Conservation (phyloP, 257 asterid species). For the Primulina tabacum region DNA sequence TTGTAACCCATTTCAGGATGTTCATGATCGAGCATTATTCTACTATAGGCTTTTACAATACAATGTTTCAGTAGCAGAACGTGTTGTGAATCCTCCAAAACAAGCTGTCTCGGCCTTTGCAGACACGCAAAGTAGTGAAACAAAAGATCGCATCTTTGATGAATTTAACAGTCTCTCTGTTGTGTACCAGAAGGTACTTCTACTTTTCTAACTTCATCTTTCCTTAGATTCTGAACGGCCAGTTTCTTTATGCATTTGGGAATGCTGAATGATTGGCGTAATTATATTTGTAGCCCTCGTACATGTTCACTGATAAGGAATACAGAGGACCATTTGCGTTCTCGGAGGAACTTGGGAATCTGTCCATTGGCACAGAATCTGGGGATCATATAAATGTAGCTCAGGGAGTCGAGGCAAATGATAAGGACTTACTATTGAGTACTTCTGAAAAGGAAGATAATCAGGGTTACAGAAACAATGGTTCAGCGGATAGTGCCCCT, state of each 20-base stretch:
- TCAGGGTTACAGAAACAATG: constrained; percentile 52
- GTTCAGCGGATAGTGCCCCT: constrained; percentile 74
- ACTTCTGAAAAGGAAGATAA: constrained; percentile 83
- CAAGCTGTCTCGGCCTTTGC: constrained; percentile 99
- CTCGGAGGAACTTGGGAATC: constrained; percentile 75
- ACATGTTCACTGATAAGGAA: constrained; percentile 96
- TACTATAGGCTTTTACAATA: constrained; percentile 86
- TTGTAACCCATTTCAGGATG: constrained; percentile 70
- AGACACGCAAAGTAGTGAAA: constrained; percentile 89
- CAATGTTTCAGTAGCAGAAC: constrained; percentile 74
- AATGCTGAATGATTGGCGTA: constrained; percentile 16
- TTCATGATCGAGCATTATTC: constrained; percentile 93
- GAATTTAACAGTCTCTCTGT: constrained; percentile 98
- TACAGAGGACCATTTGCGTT: constrained; percentile 96
- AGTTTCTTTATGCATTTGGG: constrained; percentile 3
- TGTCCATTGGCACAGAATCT: constrained; percentile 62
- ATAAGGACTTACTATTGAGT: constrained; percentile 79
- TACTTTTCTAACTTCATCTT: background rate
- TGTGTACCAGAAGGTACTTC: constrained; percentile 83
- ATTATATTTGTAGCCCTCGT: constrained; percentile 77
- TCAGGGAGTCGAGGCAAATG: constrained; percentile 81
- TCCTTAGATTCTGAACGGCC: background rate
- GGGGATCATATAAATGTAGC: constrained; percentile 52
- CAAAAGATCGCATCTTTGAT: constrained; percentile 96
- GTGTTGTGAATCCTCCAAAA: constrained; percentile 94